Conservation (phyloP, 768 basidiomycete genomes). For the Lactifluus hygrophoroides region DNA sequence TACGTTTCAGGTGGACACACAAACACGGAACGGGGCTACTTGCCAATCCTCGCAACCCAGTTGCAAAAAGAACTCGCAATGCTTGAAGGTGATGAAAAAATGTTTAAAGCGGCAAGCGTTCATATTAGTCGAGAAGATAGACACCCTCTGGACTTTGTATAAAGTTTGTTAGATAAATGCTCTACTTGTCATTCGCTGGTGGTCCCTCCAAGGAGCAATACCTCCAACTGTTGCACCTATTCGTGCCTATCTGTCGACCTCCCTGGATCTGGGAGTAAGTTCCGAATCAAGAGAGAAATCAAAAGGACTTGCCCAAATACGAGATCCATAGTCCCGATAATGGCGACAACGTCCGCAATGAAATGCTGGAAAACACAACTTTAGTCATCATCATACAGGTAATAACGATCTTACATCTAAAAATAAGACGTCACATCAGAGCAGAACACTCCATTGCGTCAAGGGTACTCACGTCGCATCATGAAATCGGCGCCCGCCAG, state of each 20-base stretch:
- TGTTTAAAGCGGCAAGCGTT: conserved; percentile 40
- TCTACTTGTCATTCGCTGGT: conserved; percentile 1
- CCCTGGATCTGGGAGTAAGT: conserved; percentile 26
- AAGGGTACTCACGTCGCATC: conserved; percentile 71
- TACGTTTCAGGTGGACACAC: conserved; percentile 68
- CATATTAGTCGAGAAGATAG: conserved; percentile 62
- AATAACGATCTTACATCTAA: conserved; percentile 32
- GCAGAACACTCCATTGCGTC: conserved; percentile 6
- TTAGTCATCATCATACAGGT: conserved; percentile 8
- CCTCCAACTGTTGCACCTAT: conserved; percentile 19
- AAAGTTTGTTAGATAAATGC: conserved; percentile 2
- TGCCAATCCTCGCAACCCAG: conserved; percentile 61
- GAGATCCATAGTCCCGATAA: conserved; percentile 98
- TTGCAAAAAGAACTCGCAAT: conserved; percentile 45
- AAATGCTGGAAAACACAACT: conserved; percentile 51
- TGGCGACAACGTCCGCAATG: conserved; percentile 90
- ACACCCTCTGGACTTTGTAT: conserved; percentile 69
- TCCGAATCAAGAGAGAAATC: neutral
- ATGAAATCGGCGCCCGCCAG: conserved; percentile 95
- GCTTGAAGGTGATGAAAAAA: conserved; percentile 28
- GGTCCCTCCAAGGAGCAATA: neutral
- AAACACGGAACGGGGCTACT: conserved; percentile 92
- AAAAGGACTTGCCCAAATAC: conserved; percentile 76
- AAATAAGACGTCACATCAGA: conserved; percentile 10
- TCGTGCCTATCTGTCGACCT: conserved; percentile 39